Percentiles rank a stretch among this genome's conserved stretches.
Evolutionary conservation across 352 stramenopile species (phyloP).

Genomic region (Phytophthora sp.): DNA sequence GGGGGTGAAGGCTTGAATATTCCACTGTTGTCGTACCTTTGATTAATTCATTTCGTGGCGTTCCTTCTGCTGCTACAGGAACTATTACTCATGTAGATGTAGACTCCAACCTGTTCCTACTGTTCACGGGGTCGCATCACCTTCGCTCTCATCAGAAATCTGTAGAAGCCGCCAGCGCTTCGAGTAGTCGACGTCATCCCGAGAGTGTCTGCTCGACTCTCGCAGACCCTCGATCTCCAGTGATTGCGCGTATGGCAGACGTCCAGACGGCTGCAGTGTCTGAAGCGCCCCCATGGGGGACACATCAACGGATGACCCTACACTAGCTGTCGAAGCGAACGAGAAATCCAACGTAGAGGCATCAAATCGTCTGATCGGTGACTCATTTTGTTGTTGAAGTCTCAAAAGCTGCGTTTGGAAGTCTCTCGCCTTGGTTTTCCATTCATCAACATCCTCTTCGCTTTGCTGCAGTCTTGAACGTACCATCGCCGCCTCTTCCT

Average conservation of each 20-base stretch:
- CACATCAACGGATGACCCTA: constrained; percentile 24
- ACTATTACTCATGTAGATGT: background rate
- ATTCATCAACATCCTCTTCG: constrained; percentile 21
- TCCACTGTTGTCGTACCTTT: no score
- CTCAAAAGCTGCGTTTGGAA: constrained; percentile 21
- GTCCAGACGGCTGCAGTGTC: constrained; percentile 55
- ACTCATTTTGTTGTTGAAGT: constrained; percentile 18
- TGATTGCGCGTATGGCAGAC: constrained; percentile 79
- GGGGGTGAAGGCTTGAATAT: no score
- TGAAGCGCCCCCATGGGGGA: constrained; percentile 36
- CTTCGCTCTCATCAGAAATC: constrained; percentile 11
- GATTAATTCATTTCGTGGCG: constrained; percentile 8
- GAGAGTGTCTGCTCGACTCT: constrained; percentile 62
- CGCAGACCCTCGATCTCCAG: constrained; percentile 84
- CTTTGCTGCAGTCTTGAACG: constrained; percentile 15
- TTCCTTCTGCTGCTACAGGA: background rate
- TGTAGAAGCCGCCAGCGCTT: constrained; percentile 41
- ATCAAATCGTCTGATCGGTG: constrained; percentile 18
- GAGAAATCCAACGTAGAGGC: constrained; percentile 34
- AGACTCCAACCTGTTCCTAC: background rate
- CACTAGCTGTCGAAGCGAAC: constrained; percentile 35
- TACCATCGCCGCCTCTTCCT: constrained; percentile 28
- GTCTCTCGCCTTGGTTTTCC: constrained; percentile 33
- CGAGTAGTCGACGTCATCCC: constrained; percentile 50
- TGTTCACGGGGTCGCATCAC: constrained; percentile 13